Evolutionary conservation across 345 rosid species (phyloP).

Genomic region (Psidium guajava): DNA sequence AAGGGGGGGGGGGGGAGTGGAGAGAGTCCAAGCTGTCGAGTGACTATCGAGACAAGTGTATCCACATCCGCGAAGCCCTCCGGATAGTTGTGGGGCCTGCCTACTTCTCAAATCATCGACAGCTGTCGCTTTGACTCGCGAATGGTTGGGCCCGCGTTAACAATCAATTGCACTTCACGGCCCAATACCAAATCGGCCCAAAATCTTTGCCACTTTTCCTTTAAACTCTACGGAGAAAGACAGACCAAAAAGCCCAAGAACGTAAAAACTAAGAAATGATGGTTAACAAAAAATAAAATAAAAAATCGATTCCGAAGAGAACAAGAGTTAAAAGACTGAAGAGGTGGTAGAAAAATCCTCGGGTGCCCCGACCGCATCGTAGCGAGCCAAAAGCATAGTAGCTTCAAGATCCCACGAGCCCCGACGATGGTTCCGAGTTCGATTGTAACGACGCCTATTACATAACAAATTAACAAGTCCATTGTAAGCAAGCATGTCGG

Average conservation of each 20-base stretch:
- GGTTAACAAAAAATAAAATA: no score
- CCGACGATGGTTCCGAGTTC: neutral
- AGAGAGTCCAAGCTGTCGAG: no score
- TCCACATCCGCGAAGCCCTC: neutral
- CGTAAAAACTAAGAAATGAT: neutral
- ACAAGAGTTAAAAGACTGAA: neutral
- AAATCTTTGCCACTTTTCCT: neutral
- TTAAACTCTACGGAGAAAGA: neutral
- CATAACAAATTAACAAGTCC: neutral
- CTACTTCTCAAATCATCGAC: neutral
- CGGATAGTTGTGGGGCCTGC: neutral
- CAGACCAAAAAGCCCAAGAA: neutral
- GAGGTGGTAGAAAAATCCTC: neutral
- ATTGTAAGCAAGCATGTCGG: neutral
- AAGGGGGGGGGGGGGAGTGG: no score
- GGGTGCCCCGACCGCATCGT: neutral
- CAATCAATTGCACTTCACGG: neutral
- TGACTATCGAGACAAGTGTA: no score
- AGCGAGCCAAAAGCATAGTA: neutral
- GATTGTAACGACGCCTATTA: neutral
- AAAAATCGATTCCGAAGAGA: neutral
- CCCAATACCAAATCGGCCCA: neutral
- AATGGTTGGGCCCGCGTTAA: neutral
- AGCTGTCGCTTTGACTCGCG: neutral
- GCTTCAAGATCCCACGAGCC: neutral